phyloP scores from a whole-genome alignment of 805 yeast genomes.

The Candida taoyuanica region DNA sequence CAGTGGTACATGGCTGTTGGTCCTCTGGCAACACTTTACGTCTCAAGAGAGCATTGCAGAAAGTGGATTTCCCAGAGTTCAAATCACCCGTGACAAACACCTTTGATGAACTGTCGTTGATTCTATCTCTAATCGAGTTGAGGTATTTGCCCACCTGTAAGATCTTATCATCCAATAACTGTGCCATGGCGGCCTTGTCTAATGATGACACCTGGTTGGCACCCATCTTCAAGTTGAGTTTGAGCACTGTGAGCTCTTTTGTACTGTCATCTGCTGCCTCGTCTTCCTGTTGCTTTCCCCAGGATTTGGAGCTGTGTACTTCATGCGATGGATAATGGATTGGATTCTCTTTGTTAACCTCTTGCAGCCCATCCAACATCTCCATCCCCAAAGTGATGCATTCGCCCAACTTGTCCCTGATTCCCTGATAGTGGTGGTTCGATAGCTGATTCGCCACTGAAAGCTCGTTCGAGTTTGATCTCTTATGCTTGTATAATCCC shows the following conservation, averaged over 20 bases:
- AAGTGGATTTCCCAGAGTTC: conserved; percentile 93
- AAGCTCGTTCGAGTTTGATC: conserved; percentile 28
- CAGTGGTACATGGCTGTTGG: conserved; percentile 96
- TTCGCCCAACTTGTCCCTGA: conserved; percentile 58
- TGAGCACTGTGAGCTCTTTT: conserved; percentile 53
- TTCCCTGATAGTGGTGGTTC: conserved; percentile 74
- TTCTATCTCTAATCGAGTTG: conserved; percentile 66
- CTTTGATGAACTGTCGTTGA: conserved; percentile 88
- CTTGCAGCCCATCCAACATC: conserved; percentile 44
- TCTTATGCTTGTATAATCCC: conserved; percentile 4
- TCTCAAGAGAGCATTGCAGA: conserved; percentile 84
- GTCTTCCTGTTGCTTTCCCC: conserved; percentile 19
- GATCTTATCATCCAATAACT: conserved; percentile 65
- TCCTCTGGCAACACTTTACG: conserved; percentile 85
- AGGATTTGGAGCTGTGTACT: conserved; percentile 19
- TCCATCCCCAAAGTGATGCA: conserved; percentile 51
- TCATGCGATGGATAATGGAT: conserved; percentile 54
- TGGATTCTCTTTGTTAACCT: conserved; percentile 57
- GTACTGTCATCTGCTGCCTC: conserved; percentile 18
- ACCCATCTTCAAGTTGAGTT: conserved; percentile 53
- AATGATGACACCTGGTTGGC: conserved; percentile 47
- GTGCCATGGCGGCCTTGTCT: conserved; percentile 65
- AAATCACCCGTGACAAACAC: conserved; percentile 96
- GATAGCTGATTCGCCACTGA: conserved; percentile 53
- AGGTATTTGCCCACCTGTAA: conserved; percentile 63